A percentile compares a stretch with the other conserved stretches of the same genome.
These are phyloP conservation scores for Dendryphion nanum DNA, from an alignment of 2,329 filamentous ascomycete species.

Conservation along the genomic window DNA sequence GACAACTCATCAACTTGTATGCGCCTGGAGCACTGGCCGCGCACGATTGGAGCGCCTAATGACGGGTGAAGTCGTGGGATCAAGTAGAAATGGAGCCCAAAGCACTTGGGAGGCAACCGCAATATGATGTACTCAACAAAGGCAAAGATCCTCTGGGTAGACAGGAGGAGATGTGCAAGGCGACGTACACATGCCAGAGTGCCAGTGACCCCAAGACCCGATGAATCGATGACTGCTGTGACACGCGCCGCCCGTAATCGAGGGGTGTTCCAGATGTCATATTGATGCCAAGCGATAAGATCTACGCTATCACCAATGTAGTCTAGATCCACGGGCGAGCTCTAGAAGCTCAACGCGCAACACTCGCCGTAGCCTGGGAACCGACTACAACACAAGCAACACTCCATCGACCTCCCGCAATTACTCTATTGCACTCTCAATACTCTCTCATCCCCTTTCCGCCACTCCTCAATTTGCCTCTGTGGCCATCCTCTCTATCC, in stretches of 20 bases:
- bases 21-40: constrained; percentile 17
- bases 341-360: constrained; percentile 22
- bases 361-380: constrained; percentile 28
- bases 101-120: constrained; percentile 2
- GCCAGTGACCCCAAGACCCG: no score
- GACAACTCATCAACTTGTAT: constrained; percentile 40
- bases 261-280: constrained; percentile 5
- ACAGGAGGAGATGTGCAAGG: no score
- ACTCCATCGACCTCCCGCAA: not conserved
- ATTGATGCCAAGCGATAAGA: constrained; percentile 8
- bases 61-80: constrained; percentile 14
- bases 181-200: no score
- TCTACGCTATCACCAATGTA: constrained; percentile 8
- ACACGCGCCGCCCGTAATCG: no score
- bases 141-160: no score
- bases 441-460: constrained; percentile 6
- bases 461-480: constrained; percentile 2
- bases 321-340: constrained; percentile 12
- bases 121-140: no score
- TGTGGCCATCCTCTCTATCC: constrained; percentile 9
- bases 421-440: constrained; percentile 1
- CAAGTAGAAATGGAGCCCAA: constrained; percentile 6
- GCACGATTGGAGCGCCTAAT: constrained; percentile 26
- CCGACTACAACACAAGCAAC: constrained; percentile 16
- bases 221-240: no score